phyloP scores from a whole-genome alignment of 371 early-diverging fungal species.

The Parasitella parasitica region DNA sequence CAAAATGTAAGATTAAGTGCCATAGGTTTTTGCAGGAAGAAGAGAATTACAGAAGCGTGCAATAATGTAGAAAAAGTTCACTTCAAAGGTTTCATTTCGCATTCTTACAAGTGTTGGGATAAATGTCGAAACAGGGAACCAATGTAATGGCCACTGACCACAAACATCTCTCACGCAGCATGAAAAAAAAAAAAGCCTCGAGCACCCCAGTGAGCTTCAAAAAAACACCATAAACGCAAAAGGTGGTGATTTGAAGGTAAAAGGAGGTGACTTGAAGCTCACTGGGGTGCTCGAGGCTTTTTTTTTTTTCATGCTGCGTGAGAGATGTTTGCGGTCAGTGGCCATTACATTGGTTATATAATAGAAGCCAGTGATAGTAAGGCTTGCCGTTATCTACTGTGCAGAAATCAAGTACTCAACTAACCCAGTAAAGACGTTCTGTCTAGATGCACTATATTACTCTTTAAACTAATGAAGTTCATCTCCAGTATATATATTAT shows the following conservation, averaged over 20 bases:
- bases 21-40: slow-evolving; percentile 21
- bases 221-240: background rate
- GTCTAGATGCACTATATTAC: too few relatives aligned
- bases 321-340: too few relatives aligned
- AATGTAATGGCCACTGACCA: slow-evolving; percentile 9
- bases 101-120: slow-evolving; percentile 18
- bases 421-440: too few relatives aligned
- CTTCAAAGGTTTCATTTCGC: slow-evolving; percentile 16
- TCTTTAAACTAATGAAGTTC: too few relatives aligned
- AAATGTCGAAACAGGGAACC: slow-evolving; percentile 9
- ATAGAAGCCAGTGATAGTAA: too few relatives aligned
- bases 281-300: background rate
- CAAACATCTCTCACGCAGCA: too few relatives aligned
- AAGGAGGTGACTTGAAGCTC: background rate
- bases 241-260: background rate
- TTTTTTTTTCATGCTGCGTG: too few relatives aligned
- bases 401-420: too few relatives aligned
- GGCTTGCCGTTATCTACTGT: too few relatives aligned
- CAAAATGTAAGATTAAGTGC: too few relatives aligned
- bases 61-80: slow-evolving; percentile 6
- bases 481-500: too few relatives aligned
- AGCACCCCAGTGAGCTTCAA: slow-evolving; percentile 1
- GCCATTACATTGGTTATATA: slow-evolving; percentile 9
- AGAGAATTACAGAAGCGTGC: slow-evolving; percentile 18
- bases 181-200: slow-evolving; percentile 1